Base-by-base conservation (phyloP, 768 basidiomycete genomes). In the Lyophyllum shimeji region DNA sequence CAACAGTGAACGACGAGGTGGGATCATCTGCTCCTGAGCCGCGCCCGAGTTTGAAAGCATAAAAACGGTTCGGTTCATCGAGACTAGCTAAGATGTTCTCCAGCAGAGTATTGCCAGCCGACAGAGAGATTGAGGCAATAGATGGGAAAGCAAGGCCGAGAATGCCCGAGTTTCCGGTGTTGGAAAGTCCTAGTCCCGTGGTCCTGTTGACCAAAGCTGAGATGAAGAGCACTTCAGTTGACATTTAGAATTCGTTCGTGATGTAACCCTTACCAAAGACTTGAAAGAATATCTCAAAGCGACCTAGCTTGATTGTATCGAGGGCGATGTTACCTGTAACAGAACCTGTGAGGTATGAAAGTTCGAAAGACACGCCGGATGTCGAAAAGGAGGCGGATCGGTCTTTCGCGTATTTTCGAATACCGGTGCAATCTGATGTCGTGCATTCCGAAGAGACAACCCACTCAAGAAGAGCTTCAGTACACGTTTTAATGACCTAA, bases 1-100 rank as follows among this genome's bases (percentile, higher is more conserved):
- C 82, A 27, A 85, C 62, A n/a, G 76, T 81, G 65, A 84, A 78
- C 0, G 80, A 82, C 7, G 81, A 79, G 42, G 63, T 60, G 8
- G 60, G 49, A 34, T 61, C 62, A 17, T 61, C 60, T 44, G 64
- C 37, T 13, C 60, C 63, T 6, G 59, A 46, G 43, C 65, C 64
- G 13, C 78, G 70, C 15, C 77, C 76, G 21, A 85, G 77, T 56
- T 72, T 74, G 69, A 80, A 76, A 11, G 80, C 80, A 62, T 83
- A 83, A 69, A 75, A 82, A 23, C 75, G 73, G 29, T 72, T 53
- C 0, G 65, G 54, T 39, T 78, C 79, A 44, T 67, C 61, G 50
- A 82, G 62, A 48, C 70, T 65, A 15, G 75, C 64, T 46, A 83
- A 71, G 23, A 84, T 60, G 58, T 82, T 86, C 49, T 77, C 70